Conservation (phyloP, 345 rosid species). For the Moricandia arvensis region DNA sequence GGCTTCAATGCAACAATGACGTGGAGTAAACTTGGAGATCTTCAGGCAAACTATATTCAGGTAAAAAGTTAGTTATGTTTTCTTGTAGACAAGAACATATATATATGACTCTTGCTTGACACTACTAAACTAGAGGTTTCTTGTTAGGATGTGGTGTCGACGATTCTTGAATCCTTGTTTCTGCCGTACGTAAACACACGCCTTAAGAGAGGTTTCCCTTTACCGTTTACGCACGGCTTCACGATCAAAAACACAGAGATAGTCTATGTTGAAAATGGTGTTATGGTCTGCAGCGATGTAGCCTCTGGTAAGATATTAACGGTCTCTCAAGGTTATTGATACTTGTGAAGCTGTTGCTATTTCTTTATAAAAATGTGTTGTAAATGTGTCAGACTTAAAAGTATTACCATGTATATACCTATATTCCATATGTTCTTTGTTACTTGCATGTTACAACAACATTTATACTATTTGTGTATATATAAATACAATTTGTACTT, state of each 20-base stretch:
- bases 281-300: constrained; percentile 51
- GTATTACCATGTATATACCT: neutral
- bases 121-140: neutral
- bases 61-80: constrained; percentile 26
- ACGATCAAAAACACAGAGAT: constrained; percentile 47
- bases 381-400: neutral
- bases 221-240: constrained; percentile 56
- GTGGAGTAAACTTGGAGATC: constrained; percentile 59
- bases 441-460: neutral
- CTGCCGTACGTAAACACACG: constrained; percentile 58
- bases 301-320: neutral
- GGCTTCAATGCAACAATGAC: constrained; percentile 47
- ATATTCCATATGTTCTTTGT: neutral
- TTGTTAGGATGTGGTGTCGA: constrained; percentile 46
- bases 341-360: neutral
- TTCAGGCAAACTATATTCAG: constrained; percentile 49
- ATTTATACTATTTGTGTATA: neutral
- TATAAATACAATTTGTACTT: neutral
- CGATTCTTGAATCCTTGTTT: constrained; percentile 45
- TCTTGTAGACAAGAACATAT: neutral
- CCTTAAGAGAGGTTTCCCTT: constrained; percentile 53
- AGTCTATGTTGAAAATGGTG: constrained; percentile 32
- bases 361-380: neutral
- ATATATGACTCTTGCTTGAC: neutral
- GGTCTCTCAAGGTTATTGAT: neutral